Evolutionary conservation across 2,329 filamentous ascomycete genomes (phyloP).

Genomic region (Penicillium sp.): DNA sequence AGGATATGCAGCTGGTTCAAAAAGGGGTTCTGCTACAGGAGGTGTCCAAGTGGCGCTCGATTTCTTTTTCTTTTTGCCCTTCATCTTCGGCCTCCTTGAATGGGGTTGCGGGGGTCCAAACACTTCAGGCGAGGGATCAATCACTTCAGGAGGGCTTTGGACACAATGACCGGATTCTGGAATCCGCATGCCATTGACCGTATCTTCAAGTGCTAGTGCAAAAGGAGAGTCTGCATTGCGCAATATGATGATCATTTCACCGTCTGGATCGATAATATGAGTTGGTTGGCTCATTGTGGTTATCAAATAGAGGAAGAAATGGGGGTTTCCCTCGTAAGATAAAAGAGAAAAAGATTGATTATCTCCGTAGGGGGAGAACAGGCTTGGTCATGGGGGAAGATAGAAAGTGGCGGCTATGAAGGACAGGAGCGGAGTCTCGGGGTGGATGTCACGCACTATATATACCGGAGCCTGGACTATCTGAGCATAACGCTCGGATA

Average conservation of each 20-base stretch:
- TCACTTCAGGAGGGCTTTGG: background rate
- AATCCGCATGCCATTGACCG: background rate
- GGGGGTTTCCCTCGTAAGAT: background rate
- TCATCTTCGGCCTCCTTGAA: rapidly evolving
- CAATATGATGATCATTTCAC: conserved; percentile 12
- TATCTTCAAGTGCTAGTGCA: background rate
- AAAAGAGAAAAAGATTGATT: background rate
- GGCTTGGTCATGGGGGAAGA: background rate
- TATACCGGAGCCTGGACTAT: no score
- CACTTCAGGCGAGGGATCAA: background rate
- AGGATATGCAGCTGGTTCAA: no score
- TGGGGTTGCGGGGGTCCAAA: background rate
- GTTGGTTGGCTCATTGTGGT: conserved; percentile 2
- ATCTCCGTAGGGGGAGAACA: background rate
- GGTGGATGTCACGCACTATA: background rate
- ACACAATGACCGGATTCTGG: background rate
- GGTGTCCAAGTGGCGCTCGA: background rate
- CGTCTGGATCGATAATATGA: conserved; percentile 12
- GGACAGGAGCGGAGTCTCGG: background rate
- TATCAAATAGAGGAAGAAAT: background rate
- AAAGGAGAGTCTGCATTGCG: background rate
- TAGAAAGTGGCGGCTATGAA: background rate
- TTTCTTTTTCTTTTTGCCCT: background rate
- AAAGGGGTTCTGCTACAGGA: background rate
- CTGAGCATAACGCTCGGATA: no score